Evolutionary conservation across 176 grass and related monocot genomes (phyloP), one percentile per base, ranked within the genome.

Genomic region (Aegilops tauschii): DNA sequence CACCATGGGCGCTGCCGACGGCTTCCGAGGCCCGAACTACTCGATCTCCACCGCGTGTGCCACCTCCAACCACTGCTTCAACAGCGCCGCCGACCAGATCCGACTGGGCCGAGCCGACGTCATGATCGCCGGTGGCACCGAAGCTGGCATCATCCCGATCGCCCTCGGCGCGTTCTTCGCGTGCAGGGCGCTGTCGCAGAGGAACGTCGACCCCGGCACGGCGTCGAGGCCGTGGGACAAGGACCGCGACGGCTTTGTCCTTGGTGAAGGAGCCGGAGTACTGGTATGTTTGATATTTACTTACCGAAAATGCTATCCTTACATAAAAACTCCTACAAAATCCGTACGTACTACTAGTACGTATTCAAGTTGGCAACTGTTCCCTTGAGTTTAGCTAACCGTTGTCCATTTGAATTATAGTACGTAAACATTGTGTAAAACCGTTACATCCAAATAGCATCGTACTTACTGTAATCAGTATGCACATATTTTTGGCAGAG

Each of bases 181-280:
- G 13, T 83, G 85, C 65, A 71, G 89, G 3, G 82, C 82, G 42
- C 77, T 88, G n/a, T 91, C 90, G 7, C 52, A 65, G 30, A 69
- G 90, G 87, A 91, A 91, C 72, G 76, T 14, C 12, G 81, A 91
- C 23, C 89, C 89, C 20, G 35, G 42, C 28, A 87, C 74, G 65
- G 89, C 89, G 69, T 91, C 85, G 6, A 74, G 89, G 81, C 85
- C 89, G 4, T 91, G 89, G 89, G 89, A 85, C 85, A 58, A 23
- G 1, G 85, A 88, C 50, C 75, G 89, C 32, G 90, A 88, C 20
- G 90, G 86, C 44, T 88, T 91, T 32, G 86, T 88, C 54, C 6
- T 88, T 14, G 86, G 82, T 63, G 90, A 88, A 75, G 90, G 90
- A 29, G 76, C 86, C 6, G 82, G 82, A 34, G 50, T 82, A 16